Evolutionary conservation across 192 early-diverging fungal genomes (phyloP), one percentile per base, ranked within the genome.

Genomic region (Coemansia pectinata): DNA sequence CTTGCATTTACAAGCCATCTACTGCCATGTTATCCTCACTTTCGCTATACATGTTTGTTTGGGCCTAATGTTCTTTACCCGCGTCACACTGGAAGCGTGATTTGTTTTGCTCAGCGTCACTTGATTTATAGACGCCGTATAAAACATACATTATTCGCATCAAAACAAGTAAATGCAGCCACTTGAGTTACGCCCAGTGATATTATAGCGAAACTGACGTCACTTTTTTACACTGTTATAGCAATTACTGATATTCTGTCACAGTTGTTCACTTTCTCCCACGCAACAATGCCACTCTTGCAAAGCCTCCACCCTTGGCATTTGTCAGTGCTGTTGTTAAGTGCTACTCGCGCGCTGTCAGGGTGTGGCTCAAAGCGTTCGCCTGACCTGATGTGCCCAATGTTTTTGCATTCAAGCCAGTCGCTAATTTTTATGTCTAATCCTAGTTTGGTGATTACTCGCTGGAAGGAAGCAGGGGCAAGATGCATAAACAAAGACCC

Each of bases 291-390:
- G 14, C 3, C 25, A 9, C 11, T 9, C 25, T 12, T 5, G 25
- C 52, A 29, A 53, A 53, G 11, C 23, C 11, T 29, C 9, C n/a
- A 48, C 7, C 11, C 52, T 12, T 27, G 4, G 52, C 23, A 53
- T 2, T 27, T 14, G 25, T 14, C 11, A 14, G 52, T 14, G 52
- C 23, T 29, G 25, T 14, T 9, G 10, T 53, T 14, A 29, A 27
- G 52, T 0, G 52, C 52, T 11, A 29, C 25, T 4, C 10, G 10
- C n/a, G 9, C 2, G 23, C 27, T 8, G 3, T 12, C 19, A 19
- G 65, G n/a, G 29, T 66, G 52, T 50, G 52, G 19, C 11, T 15
- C 65, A 52, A 33, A 31, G 12, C 57, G 65, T 38, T 50, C 65
- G 21, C 65, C 34, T 17, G 52, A 50, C 23, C 34, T 21, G 40